Conservation (phyloP, 306 rosid species). For the Cucumis sativus region Cucumber_9930_V3 NC_026661.2:19738001-19738500, state of each 20-base stretch:
- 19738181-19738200: constrained; percentile 71
- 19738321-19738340: constrained; percentile 68
- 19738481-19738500: neutral
- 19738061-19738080: neutral
- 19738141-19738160: constrained; percentile 72
- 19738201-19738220: constrained; percentile 73
- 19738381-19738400: neutral
- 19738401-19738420: no score
- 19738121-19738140: constrained; percentile 11
- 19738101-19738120: constrained; percentile 4
- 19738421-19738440: neutral
- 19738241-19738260: neutral
- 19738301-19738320: constrained; percentile 57
- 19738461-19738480: neutral
- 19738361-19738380: neutral
- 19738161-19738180: constrained; percentile 80
- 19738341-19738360: constrained; percentile 41
- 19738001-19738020: neutral
- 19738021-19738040: neutral
- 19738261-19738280: neutral
- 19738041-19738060: neutral
- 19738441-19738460: neutral
- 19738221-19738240: constrained; percentile 85
- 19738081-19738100: neutral
- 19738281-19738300: neutral